Conservation (phyloP, 2,329 filamentous ascomycete genomes). For the Davidsoniella neocaledoniae region DNA sequence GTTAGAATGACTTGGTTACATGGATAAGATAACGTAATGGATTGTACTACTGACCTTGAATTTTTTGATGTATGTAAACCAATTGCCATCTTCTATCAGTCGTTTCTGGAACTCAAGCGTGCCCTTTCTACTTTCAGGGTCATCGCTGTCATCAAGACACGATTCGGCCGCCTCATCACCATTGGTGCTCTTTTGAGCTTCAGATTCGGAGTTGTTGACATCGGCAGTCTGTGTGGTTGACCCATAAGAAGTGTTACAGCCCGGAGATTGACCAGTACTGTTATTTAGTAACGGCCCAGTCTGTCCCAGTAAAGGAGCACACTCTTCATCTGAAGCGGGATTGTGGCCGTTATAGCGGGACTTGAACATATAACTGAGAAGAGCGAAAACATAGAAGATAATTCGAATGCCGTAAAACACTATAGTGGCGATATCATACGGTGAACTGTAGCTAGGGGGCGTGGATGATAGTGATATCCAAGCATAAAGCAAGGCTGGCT, state of each 20-base stretch:
- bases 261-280: background rate
- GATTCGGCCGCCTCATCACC: background rate
- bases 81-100: slow-evolving; percentile 57
- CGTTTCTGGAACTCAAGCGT: slow-evolving; percentile 42
- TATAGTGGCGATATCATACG: slow-evolving; percentile 3
- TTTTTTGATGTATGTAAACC: slow-evolving; percentile 59
- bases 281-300: background rate
- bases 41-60: slow-evolving; percentile 35
- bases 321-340: slow-evolving; percentile 33
- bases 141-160: slow-evolving; percentile 18
- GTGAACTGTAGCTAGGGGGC: background rate
- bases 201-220: slow-evolving; percentile 6
- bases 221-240: slow-evolving; percentile 6
- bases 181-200: slow-evolving; percentile 1
- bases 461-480: background rate
- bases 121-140: slow-evolving; percentile 30
- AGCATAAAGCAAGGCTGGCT: slow-evolving; percentile 28
- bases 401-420: background rate
- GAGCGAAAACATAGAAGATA: slow-evolving; percentile 2
- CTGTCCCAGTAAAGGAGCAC: slow-evolving; percentile 36
- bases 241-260: slow-evolving; percentile 2
- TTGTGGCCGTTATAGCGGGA: background rate
- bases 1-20: background rate
- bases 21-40: background rate
- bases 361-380: background rate